Percentiles rank a stretch among this genome's conserved stretches.
These are phyloP conservation scores for Nannochloropsis salina DNA, from an alignment of 108 stramenopile genomes.

Conservation along the genomic window DNA sequence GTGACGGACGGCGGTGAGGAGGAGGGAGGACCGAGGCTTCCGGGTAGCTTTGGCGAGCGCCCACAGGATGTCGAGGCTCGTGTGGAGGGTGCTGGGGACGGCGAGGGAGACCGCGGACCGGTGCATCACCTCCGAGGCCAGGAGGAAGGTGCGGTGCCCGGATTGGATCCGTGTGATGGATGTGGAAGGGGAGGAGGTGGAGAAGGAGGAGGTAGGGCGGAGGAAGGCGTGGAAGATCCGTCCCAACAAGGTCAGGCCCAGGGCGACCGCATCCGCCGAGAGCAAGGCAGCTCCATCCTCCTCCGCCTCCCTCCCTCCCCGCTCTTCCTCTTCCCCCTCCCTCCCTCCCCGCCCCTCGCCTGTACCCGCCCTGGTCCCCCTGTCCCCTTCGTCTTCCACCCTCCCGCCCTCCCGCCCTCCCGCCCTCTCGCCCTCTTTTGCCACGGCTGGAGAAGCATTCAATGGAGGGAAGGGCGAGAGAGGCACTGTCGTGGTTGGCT, in stretches of 20 bases:
- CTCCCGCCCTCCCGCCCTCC: background rate
- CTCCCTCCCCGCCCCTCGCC: background rate
- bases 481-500: no score
- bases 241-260: background rate
- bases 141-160: no score
- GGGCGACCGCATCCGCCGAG: background rate
- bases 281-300: background rate
- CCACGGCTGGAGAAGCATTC: no score
- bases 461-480: no score
- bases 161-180: no score
- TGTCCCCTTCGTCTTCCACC: background rate
- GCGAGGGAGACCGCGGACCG: no score
- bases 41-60: background rate
- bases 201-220: background rate
- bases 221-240: background rate
- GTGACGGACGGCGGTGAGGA: background rate
- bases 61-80: background rate
- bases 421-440: background rate
- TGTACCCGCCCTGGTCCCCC: no score
- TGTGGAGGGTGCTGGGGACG: no score
- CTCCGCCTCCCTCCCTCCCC: background rate
- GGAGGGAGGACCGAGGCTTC: background rate
- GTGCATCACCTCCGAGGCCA: no score
- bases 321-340: background rate
- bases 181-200: background rate